A percentile compares a stretch with the other conserved stretches of the same genome.
Conservation (phyloP, 192 early-diverging fungal genomes). For the Lunasporangiospora selenospora region DNA sequence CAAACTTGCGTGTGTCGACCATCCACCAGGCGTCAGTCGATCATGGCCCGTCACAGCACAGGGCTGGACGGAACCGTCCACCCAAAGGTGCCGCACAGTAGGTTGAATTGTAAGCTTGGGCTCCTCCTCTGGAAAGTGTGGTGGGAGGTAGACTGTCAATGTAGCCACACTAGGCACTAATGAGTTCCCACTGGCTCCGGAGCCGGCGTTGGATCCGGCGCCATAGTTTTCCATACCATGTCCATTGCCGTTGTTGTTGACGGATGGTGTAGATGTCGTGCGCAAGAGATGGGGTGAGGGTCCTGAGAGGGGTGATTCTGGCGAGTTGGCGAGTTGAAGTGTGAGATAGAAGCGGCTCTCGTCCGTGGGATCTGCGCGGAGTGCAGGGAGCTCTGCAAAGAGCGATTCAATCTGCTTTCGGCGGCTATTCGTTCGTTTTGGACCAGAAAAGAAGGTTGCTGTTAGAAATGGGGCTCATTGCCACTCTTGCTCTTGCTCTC, state of each 20-base stretch:
- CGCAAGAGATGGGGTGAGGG: not conserved
- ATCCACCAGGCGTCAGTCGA: slow-evolving; percentile 40
- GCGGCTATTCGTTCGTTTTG: slow-evolving; percentile 6
- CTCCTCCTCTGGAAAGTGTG: slow-evolving; percentile 58
- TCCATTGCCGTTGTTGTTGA: not conserved
- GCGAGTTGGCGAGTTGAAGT: slow-evolving; percentile 2
- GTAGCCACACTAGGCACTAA: slow-evolving; percentile 17
- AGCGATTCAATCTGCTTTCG: slow-evolving; percentile 42
- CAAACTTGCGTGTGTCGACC: slow-evolving; percentile 51
- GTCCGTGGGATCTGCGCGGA: slow-evolving; percentile 23
- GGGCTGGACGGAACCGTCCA: slow-evolving; percentile 47
- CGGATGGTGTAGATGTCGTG: not conserved
- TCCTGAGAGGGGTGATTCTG: not conserved
- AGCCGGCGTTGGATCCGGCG: too few relatives aligned
- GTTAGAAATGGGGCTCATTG: too few relatives aligned
- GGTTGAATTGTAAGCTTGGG: slow-evolving; percentile 60
- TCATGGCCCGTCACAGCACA: slow-evolving; percentile 55
- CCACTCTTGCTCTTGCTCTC: not conserved
- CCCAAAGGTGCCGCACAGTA: slow-evolving; percentile 60
- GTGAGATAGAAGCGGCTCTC: slow-evolving; percentile 33
- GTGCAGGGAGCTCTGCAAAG: slow-evolving; percentile 28
- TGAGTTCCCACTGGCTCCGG: too few relatives aligned
- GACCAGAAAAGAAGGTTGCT: not conserved
- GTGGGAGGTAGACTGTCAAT: slow-evolving; percentile 53
- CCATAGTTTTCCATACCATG: too few relatives aligned